Conservation (phyloP, 352 stramenopile species). For the Phytophthora podocarpi region DNA sequence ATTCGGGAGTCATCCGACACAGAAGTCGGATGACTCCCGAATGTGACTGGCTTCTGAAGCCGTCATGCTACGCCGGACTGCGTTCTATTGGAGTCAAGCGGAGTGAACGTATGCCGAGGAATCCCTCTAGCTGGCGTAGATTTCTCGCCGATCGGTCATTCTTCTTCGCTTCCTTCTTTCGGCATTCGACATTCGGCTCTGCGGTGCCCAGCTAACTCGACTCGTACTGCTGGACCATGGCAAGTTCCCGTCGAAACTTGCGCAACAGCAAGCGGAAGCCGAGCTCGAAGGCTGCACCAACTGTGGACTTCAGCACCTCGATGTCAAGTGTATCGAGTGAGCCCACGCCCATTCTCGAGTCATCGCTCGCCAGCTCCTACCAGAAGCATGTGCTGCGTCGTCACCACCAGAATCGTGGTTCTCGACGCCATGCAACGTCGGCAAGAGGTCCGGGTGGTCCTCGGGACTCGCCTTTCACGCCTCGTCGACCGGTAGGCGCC, state of each 20-base stretch:
- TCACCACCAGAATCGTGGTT: constrained; percentile 22
- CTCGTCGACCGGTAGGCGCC: constrained; percentile 27
- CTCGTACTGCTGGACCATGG: constrained; percentile 16
- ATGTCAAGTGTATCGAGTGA: constrained; percentile 39
- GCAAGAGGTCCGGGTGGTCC: not conserved
- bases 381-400: constrained; percentile 37
- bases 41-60: not conserved
- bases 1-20: no score
- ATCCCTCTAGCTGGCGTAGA: constrained; percentile 1
- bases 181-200: constrained; percentile 29
- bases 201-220: not conserved
- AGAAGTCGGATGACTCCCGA: constrained; percentile 18
- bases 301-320: constrained; percentile 28
- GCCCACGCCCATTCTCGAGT: constrained; percentile 34
- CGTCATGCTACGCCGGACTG: not conserved
- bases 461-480: constrained; percentile 32
- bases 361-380: constrained; percentile 28
- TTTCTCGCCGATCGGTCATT: not conserved
- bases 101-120: constrained; percentile 15
- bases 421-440: constrained; percentile 13
- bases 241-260: constrained; percentile 13
- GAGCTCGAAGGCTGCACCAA: not conserved
- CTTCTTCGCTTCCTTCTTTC: constrained; percentile 16
- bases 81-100: constrained; percentile 14
- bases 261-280: constrained; percentile 25